Conservation (phyloP, 2,329 filamentous ascomycete species). For the Talaromyces atroroseus region DNA sequence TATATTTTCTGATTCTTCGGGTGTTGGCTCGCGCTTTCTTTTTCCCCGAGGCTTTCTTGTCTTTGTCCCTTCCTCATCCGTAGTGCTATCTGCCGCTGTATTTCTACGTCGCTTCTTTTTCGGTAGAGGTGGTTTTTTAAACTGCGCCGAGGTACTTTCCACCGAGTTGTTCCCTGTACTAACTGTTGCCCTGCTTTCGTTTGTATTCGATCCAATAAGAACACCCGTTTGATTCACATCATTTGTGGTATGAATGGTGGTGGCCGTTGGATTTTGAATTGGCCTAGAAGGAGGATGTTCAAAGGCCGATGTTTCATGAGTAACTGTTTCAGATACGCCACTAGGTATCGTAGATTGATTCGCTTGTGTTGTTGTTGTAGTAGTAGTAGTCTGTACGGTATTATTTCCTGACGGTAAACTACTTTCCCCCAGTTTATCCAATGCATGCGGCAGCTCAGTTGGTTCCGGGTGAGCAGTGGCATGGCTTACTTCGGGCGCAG, state of each 20-base stretch:
- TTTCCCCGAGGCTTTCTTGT: conserved; percentile 25
- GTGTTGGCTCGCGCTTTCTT: conserved; percentile 38
- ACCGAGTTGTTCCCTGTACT: background rate
- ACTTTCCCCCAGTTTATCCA: background rate
- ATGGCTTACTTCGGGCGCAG: background rate
- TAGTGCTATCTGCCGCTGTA: conserved; percentile 18
- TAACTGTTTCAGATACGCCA: background rate
- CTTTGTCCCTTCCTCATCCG: conserved; percentile 14
- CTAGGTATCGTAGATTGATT: background rate
- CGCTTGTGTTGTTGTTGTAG: background rate
- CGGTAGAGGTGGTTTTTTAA: conserved; percentile 16
- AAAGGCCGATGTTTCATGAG: background rate
- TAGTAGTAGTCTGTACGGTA: background rate
- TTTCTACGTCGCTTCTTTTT: conserved; percentile 24
- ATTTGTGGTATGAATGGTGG: background rate
- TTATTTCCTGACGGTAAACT: background rate
- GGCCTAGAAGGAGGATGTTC: background rate
- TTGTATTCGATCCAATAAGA: background rate
- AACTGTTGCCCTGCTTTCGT: background rate
- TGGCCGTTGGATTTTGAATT: background rate
- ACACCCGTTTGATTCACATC: background rate
- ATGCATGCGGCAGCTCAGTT: background rate
- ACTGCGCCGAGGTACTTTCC: conserved; percentile 15
- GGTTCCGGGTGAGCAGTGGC: background rate
- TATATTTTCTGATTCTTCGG: conserved; percentile 43